These are phyloP conservation scores for Microdochium paspali DNA, from an alignment of 2,329 filamentous ascomycete species.

Conservation along the genomic window DNA sequence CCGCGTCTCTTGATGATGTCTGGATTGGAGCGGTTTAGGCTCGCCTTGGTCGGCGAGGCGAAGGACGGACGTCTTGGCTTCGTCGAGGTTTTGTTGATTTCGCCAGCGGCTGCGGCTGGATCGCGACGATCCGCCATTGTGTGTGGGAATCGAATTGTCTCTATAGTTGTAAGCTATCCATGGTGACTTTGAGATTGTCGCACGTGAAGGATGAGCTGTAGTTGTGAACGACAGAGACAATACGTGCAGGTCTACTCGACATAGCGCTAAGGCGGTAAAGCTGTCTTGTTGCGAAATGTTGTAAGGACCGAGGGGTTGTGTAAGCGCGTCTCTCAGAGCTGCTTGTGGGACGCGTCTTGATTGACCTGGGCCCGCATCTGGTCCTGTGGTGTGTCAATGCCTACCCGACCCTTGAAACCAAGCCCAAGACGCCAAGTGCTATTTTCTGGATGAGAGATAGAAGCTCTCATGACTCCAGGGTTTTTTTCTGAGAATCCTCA, in stretches of 20 bases:
- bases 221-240: too few species aligned
- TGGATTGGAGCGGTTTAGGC: slow-evolving; percentile 51
- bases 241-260: too few species aligned
- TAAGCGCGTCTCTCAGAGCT: background rate
- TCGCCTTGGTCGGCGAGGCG: slow-evolving; percentile 58
- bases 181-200: background rate
- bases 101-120: slow-evolving; percentile 5
- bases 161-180: background rate
- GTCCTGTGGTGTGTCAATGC: too few species aligned
- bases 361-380: background rate
- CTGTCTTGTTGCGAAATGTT: background rate
- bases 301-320: background rate
- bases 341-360: background rate
- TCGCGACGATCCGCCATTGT: slow-evolving; percentile 2
- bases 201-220: too few species aligned
- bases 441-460: too few species aligned
- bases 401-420: too few species aligned
- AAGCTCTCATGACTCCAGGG: too few species aligned
- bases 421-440: too few species aligned
- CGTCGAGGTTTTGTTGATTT: slow-evolving; percentile 10
- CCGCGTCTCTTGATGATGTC: slow-evolving; percentile 40
- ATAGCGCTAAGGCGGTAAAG: background rate
- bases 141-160: background rate
- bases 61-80: slow-evolving; percentile 42
- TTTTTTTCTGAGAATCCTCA: too few species aligned